Base-by-base conservation (phyloP, 2,329 filamentous ascomycete genomes). In the Raffaelea albimanens region DNA sequence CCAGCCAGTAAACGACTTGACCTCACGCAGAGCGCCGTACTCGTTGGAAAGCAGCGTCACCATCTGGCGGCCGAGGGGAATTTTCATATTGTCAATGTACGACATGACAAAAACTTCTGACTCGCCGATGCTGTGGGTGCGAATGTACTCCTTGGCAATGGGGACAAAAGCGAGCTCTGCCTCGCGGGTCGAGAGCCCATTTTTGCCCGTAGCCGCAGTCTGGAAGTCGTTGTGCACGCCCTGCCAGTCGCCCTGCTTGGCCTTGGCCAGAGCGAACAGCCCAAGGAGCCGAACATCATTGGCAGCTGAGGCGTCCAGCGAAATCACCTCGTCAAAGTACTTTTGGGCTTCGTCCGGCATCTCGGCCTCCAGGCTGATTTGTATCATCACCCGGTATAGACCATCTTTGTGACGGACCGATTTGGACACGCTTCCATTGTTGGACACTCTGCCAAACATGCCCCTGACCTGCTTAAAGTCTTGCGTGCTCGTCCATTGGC, bases 51-150 rank as follows among this genome's bases (percentile, higher is more conserved):
- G 60, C 21, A 72, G 52, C 3, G 64, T 67, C 36, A 71, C 66
- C 49, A 67, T 56, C 46, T 62, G 60, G 10, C 53, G 58, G 51
- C 61, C 61, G 38, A 70, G 51, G 4, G 59, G 58, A 8, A 71
- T 55, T 21, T 58, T 57, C 39, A 70, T 54, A 18, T 63, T 58
- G 14, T 58, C 54, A 4, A 61, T 56, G 44, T 64, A 72, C n/a
- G 50, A 52, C 43, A 60, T 95, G 33, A 70, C 51, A 36, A 72
- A 70, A 5, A 59, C 59, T 50, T 67, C 66, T 5, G 63, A 63
- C 51, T 72, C 67, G 18, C 56, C 54, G 34, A 63, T 62, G 3
- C 64, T 61, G 50, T 72, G 69, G 9, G 47, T 56, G n/a, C 60
- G 55, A 14, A 59, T 55, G 52, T 63, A 71, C n/a, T 62, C 51